Evolutionary conservation across 2,329 filamentous ascomycete genomes (phyloP), one percentile per base, ranked within the genome.

Genomic region (Talaromyces islandicus): DNA sequence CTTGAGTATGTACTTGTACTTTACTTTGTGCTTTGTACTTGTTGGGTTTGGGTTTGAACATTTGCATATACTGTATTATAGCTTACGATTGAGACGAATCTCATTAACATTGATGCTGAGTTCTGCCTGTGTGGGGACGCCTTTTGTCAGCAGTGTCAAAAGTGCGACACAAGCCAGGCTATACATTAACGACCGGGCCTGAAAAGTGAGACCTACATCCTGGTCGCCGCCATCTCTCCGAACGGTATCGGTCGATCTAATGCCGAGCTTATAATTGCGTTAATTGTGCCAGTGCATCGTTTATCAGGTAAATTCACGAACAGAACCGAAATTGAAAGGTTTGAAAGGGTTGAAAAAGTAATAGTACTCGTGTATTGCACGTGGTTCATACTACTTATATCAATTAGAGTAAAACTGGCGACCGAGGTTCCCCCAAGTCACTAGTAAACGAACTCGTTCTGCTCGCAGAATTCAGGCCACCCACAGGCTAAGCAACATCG

Each of bases 1-100:
- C 29, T 63, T 62, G 54, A 60, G 48, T 68, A 17, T 21, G 21
- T 43, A 9, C 19, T 11, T 21, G 21, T 43, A 9, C 19, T 11
- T 17, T 12, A 21, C 2, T 21, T 43, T 43, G 41, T 19, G 24
- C 19, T 19, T 17, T 46, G 43, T 46, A 21, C 21, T 21, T 46
- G 11, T 14, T 21, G n/a, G 41, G n/a, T 24, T 46, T 24, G 35
- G 35, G 19, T 46, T 46, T 46, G n/a, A 12, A 11, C 19, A 46
- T 19, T 46, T 46, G 43, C 21, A 46, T 24, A 5, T 46, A 46
- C 11, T 46, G 43, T 46, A 38, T 38, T 38, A 38, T 38, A 38
- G 35, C 17, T 38, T 38, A 38, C 35, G 35, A 38, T n/a, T 38
- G 35, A 38, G 35, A 38, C 35, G 35, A 38, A 38, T 38, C 35